A percentile compares a stretch with the other conserved stretches of the same genome.
phyloP scores from a whole-genome alignment of 208 protist species.

The Trypanosoma avium region DNA sequence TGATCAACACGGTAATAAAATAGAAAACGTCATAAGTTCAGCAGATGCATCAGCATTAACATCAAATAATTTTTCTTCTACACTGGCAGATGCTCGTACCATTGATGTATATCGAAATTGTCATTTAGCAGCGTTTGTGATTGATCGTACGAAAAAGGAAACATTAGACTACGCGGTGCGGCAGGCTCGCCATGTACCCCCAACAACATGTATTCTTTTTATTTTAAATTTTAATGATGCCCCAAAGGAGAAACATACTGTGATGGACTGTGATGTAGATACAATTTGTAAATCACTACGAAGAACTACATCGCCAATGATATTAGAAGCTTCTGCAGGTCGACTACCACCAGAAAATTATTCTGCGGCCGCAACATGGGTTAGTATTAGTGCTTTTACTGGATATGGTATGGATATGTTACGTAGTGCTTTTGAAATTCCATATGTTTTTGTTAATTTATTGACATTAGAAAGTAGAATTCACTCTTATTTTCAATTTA shows the following conservation, averaged over 20 bases:
- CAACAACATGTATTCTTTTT: conserved; percentile 56
- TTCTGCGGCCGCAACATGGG: conserved; percentile 45
- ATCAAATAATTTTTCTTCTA: no score
- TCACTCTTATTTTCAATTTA: conserved; percentile 21
- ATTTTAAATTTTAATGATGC: conserved; percentile 66
- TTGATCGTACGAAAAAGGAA: conserved; percentile 52
- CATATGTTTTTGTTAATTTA: conserved; percentile 56
- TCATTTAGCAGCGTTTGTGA: conserved; percentile 66
- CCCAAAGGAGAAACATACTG: conserved; percentile 21
- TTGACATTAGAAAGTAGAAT: conserved; percentile 45
- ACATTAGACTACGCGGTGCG: conserved; percentile 66
- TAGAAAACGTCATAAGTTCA: no score
- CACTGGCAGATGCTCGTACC: conserved; percentile 40
- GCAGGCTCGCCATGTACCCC: conserved; percentile 55
- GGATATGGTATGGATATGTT: conserved; percentile 51
- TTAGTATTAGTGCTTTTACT: conserved; percentile 46
- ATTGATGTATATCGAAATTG: conserved; percentile 67
- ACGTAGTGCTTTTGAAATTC: conserved; percentile 51
- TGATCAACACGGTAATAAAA: neutral
- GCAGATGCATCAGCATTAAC: no score
- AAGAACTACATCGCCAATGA: conserved; percentile 45
- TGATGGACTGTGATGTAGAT: conserved; percentile 48
- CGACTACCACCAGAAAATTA: conserved; percentile 37
- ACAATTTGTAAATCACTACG: conserved; percentile 34
- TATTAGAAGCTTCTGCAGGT: conserved; percentile 44